Base-by-base conservation (phyloP, 1,284 basidiomycete genomes). In the Schizophyllum amplum region DNA sequence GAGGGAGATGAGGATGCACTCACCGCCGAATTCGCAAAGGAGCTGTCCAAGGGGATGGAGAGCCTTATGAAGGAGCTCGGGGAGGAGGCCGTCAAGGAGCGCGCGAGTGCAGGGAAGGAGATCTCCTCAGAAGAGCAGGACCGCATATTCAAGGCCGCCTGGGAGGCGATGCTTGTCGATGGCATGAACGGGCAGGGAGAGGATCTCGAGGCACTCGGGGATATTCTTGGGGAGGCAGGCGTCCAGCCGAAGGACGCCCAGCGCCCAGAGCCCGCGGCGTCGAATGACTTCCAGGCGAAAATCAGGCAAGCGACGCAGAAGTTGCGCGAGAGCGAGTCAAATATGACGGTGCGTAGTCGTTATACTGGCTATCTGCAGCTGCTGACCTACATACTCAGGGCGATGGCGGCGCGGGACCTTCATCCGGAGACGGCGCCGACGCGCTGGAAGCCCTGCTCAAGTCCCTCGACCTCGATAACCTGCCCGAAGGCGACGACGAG, bases 1-100 rank as follows among this genome's bases (percentile, higher is more conserved):
- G 68, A 66, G 52, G 70, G 72, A 53, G 70, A 72, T 47, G 75
- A 75, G 56, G 69, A 71, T 47, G 69, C 67, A 17, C 62, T 78
- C 4, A 68, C 72, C 61, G 77, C 56, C 67, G 85, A 72, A 54
- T 92, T 94, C 65, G 83, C 87, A 48, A 76, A 79, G 47, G 86
- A 91, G 66, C 77, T 97, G 50, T 83, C 86, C 5, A 77, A 81
- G 66, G 88, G 84, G 26, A 96, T 98, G 93, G 90, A 93, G 67
- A 75, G 75, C n/a, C 77, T 97, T 51, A 83, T 97, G 76, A 78
- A 79, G 22, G 87, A 86, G 65, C 76, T 96, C 17, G 73, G 70
- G 11, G 70, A 69, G 4, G 72, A 72, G 26, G 68, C 71, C 20
- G 65, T 65, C 17, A 66, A 47, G 58, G 53, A 7, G 55, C 57